Percentiles rank a stretch among this genome's conserved stretches.
These are phyloP conservation scores for Aureobasidium namibiae DNA, from an alignment of 2,329 filamentous ascomycete species.

Conservation along the genomic window DNA sequence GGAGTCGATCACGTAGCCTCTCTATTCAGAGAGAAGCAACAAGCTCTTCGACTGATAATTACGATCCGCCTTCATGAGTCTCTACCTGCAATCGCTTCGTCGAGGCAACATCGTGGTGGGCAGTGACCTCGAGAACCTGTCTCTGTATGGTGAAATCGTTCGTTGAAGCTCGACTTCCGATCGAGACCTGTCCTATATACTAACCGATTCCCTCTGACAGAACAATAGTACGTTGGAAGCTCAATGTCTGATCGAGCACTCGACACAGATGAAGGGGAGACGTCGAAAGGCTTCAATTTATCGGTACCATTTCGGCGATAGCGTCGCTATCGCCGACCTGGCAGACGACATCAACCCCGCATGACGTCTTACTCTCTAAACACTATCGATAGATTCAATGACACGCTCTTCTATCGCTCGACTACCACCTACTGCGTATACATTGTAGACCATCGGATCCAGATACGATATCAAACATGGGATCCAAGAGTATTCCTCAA, in stretches of 20 bases:
- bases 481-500: slow-evolving; percentile 28
- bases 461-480: slow-evolving; percentile 12
- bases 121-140: neutral
- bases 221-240: neutral
- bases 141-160: neutral
- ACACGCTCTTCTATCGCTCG: neutral
- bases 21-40: neutral
- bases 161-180: too few species aligned
- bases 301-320: neutral
- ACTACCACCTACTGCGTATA: neutral
- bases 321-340: neutral
- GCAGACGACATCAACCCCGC: neutral
- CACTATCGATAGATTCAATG: neutral
- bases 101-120: neutral
- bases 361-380: neutral
- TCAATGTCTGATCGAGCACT: neutral
- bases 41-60: neutral
- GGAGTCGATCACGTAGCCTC: too few species aligned
- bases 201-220: too few species aligned
- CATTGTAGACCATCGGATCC: neutral
- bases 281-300: neutral
- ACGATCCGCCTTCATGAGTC: neutral
- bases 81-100: neutral
- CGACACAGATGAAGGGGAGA: neutral
- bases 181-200: neutral